Conservation (phyloP, 768 basidiomycete genomes). For the Mycena sanguinolenta region DNA sequence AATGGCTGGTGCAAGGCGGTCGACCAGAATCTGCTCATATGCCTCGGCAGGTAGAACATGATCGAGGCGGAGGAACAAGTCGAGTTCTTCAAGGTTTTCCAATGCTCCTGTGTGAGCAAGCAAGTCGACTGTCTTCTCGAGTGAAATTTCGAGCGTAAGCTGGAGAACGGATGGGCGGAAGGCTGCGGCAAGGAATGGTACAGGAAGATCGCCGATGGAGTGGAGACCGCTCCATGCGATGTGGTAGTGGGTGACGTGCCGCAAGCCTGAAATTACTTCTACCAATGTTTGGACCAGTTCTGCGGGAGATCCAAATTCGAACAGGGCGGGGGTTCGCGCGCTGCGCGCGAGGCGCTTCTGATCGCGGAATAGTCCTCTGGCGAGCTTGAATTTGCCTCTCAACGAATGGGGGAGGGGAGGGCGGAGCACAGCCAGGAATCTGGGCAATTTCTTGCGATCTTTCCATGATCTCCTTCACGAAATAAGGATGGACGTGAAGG, state of each 20-base stretch:
- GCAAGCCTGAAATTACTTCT: slow-evolving; percentile 58
- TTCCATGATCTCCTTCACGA: slow-evolving; percentile 57
- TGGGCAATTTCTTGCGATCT: slow-evolving; percentile 36
- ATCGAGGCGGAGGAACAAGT: slow-evolving; percentile 58
- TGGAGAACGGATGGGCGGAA: slow-evolving; percentile 54
- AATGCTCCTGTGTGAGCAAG: slow-evolving; percentile 47
- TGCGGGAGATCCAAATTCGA: slow-evolving; percentile 49
- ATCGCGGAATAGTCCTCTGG: slow-evolving; percentile 49
- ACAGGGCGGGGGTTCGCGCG: slow-evolving; percentile 46
- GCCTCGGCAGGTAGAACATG: slow-evolving; percentile 40
- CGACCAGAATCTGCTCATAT: slow-evolving; percentile 48
- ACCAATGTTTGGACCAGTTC: slow-evolving; percentile 57
- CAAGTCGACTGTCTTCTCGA: slow-evolving; percentile 56
- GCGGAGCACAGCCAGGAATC: neutral
- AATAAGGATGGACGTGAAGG: slow-evolving; percentile 63
- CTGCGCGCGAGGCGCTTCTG: slow-evolving; percentile 43
- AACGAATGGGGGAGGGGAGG: slow-evolving; percentile 22
- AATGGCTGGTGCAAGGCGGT: slow-evolving; percentile 56
- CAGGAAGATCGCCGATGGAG: slow-evolving; percentile 43
- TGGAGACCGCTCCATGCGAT: slow-evolving; percentile 64
- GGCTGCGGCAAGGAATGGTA: slow-evolving; percentile 51
- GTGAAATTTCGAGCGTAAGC: slow-evolving; percentile 57
- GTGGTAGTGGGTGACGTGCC: slow-evolving; percentile 62
- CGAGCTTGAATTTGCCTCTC: slow-evolving; percentile 41
- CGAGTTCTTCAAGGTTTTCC: slow-evolving; percentile 55